These are phyloP conservation scores for Starmerella powellii DNA, from an alignment of 805 yeast genomes.

Conservation along the genomic window DNA sequence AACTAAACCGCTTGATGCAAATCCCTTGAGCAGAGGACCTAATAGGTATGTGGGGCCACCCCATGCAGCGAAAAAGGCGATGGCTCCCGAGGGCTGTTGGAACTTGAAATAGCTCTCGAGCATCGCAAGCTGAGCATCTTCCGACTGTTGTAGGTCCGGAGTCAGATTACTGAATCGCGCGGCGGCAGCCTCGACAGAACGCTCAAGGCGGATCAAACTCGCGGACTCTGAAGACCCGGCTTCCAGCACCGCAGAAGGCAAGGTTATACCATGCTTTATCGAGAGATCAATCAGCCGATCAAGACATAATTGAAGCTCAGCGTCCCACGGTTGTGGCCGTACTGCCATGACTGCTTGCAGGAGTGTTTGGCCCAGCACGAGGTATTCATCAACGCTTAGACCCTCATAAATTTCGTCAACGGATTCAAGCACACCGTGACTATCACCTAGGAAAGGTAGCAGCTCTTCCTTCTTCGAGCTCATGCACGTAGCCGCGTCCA, in stretches of 20 bases:
- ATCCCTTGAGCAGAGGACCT: slow-evolving; percentile 12
- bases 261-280: slow-evolving; percentile 3
- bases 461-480: slow-evolving; percentile 7
- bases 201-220: slow-evolving; percentile 3
- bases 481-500: slow-evolving; percentile 17
- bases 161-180: slow-evolving; percentile 5
- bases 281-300: slow-evolving; percentile 15
- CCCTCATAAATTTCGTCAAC: slow-evolving; percentile 24
- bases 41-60: slow-evolving; percentile 13
- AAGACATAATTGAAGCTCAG: slow-evolving; percentile 5
- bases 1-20: slow-evolving; percentile 12
- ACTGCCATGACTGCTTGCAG: slow-evolving; percentile 15
- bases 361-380: slow-evolving; percentile 16
- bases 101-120: slow-evolving; percentile 6
- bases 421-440: slow-evolving; percentile 16
- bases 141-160: slow-evolving; percentile 7
- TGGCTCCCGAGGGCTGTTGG: slow-evolving; percentile 12
- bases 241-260: slow-evolving; percentile 4
- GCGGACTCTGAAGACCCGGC: not conserved
- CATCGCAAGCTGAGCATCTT: slow-evolving; percentile 12
- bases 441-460: slow-evolving; percentile 14
- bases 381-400: slow-evolving; percentile 20
- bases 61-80: slow-evolving; percentile 16
- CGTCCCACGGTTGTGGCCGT: not conserved
- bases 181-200: slow-evolving; percentile 9